Evolutionary conservation across 306 rosid genomes (phyloP).

Genomic region (Fagus crenata): DNA sequence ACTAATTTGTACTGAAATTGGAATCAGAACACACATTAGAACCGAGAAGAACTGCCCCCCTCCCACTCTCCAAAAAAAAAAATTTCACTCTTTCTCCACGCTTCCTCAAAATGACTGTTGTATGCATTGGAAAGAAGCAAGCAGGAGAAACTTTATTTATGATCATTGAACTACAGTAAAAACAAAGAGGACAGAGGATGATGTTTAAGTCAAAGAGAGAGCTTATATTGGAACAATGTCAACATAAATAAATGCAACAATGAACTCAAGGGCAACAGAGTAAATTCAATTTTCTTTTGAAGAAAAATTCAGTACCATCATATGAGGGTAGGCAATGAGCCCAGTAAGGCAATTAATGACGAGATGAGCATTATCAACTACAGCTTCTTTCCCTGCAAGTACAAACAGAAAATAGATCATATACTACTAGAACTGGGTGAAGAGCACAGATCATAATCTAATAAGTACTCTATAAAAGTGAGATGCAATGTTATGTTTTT

Average conservation of each 20-base stretch:
- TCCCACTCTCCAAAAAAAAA: not conserved
- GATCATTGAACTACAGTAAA: not conserved
- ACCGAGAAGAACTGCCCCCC: too few species aligned
- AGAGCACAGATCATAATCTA: conserved; percentile 15
- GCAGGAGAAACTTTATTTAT: not conserved
- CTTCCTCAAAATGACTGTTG: not conserved
- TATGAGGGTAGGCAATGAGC: conserved; percentile 72
- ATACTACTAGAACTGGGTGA: not conserved
- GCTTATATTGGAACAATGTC: not conserved
- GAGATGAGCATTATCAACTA: conserved; percentile 62
- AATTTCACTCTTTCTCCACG: too few species aligned
- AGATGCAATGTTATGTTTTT: conserved; percentile 1
- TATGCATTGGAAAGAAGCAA: not conserved
- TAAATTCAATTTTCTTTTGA: conserved; percentile 7
- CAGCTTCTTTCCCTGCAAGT: conserved; percentile 71
- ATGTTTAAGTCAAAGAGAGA: not conserved
- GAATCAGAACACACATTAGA: too few species aligned
- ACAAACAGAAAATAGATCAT: conserved; percentile 21
- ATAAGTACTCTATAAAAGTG: not conserved
- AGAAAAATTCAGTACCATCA: conserved; percentile 56
- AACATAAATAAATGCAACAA: not conserved
- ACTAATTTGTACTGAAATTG: too few species aligned
- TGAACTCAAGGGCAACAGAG: conserved; percentile 24
- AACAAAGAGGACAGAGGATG: not conserved
- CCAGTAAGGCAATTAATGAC: conserved; percentile 56